Evolutionary conservation across 2,329 filamentous ascomycete genomes (phyloP).

Genomic region (Emericellopsis cladophorae): DNA sequence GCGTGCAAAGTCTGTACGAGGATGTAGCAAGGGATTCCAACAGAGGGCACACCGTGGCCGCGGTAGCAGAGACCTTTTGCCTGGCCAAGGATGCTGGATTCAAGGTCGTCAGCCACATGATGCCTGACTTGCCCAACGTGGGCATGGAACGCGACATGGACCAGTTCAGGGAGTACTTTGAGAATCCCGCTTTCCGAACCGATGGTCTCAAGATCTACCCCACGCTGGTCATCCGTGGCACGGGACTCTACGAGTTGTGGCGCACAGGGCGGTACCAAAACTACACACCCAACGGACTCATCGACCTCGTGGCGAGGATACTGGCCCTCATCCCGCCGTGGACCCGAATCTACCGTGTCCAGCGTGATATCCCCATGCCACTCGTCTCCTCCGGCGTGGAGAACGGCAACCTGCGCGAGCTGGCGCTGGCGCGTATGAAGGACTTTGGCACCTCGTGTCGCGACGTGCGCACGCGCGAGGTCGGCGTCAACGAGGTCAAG

Average conservation of each 20-base stretch:
- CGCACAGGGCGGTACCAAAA: slow-evolving; percentile 95
- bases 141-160: slow-evolving; percentile 96
- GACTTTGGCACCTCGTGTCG: slow-evolving; percentile 96
- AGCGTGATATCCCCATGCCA: slow-evolving; percentile 99
- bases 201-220: slow-evolving; percentile 98
- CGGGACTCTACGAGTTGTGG: slow-evolving; percentile 94
- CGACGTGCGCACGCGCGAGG: slow-evolving; percentile 90
- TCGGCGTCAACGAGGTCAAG: slow-evolving; percentile 98
- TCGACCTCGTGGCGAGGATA: slow-evolving; percentile 94
- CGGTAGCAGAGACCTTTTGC: slow-evolving; percentile 93
- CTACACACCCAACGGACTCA: slow-evolving; percentile 92
- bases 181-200: slow-evolving; percentile 89
- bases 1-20: slow-evolving; percentile 93
- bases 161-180: slow-evolving; percentile 96
- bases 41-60: slow-evolving; percentile 85
- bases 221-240: slow-evolving; percentile 91
- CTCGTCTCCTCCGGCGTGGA: slow-evolving; percentile 97
- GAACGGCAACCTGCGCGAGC: slow-evolving; percentile 88
- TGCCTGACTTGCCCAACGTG: slow-evolving; percentile 96
- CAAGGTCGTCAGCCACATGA: slow-evolving; percentile 99
- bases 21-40: slow-evolving; percentile 98
- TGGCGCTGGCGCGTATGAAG: slow-evolving; percentile 95
- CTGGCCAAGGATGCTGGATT: slow-evolving; percentile 97
- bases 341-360: slow-evolving; percentile 97
- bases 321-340: slow-evolving; percentile 88